Evolutionary conservation across 129 eudicot genomes (phyloP).

Genomic region (Gnaphalium uliginosum): DNA sequence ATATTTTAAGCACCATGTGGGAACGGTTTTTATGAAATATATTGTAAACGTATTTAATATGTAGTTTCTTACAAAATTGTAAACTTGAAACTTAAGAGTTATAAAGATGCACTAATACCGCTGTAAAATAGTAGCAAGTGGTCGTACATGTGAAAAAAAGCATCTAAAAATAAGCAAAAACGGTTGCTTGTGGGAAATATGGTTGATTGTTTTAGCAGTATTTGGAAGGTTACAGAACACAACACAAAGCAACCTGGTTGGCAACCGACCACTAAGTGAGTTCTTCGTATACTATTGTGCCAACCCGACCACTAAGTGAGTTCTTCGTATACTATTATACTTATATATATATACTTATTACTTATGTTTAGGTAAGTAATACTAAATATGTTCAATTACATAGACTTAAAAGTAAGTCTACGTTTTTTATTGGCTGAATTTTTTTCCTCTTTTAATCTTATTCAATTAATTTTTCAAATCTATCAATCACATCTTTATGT

Average conservation of each 20-base stretch:
- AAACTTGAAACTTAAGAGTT: not conserved
- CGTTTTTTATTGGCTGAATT: no score
- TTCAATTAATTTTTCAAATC: no score
- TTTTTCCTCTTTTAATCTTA: no score
- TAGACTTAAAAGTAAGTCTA: no score
- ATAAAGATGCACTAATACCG: not conserved
- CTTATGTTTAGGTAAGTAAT: no score
- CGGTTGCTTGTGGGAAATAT: not conserved
- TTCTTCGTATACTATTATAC: not conserved
- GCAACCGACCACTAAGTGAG: not conserved
- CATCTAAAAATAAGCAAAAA: not conserved
- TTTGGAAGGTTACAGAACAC: not conserved
- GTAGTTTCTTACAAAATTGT: not conserved
- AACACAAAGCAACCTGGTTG: conserved; percentile 3
- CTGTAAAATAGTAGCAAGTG: not conserved
- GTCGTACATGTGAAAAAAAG: not conserved
- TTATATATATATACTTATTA: no score
- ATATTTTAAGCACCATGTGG: not conserved
- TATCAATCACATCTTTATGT: no score
- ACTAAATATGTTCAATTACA: no score
- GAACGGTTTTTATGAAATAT: not conserved
- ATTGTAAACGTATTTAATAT: no score
- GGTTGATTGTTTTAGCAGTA: not conserved
- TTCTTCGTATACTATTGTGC: not conserved
- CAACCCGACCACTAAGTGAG: no score